Conservation (phyloP, 306 rosid species). For the Cicer pinnatifidum region DNA sequence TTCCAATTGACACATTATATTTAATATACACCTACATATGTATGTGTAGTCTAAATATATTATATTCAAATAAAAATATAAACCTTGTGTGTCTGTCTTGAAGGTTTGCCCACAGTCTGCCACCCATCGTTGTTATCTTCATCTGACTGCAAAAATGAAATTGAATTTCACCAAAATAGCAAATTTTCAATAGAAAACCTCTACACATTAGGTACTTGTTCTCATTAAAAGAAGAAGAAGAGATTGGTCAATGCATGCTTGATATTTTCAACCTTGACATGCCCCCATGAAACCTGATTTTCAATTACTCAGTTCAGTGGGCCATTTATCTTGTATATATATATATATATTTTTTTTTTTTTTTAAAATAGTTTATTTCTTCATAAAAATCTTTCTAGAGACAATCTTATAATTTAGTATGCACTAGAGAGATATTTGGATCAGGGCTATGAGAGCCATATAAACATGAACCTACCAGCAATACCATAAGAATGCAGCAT, state of each 20-base stretch:
- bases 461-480: slow-evolving; percentile 13
- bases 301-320: slow-evolving; percentile 25
- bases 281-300: slow-evolving; percentile 7
- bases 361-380: background rate
- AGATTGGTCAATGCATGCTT: slow-evolving; percentile 41
- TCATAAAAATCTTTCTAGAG: background rate
- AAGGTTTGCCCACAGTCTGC: slow-evolving; percentile 78
- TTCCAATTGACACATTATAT: slow-evolving; percentile 29
- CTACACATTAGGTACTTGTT: background rate
- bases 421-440: background rate
- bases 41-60: slow-evolving; percentile 13
- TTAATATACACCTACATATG: slow-evolving; percentile 32
- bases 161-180: slow-evolving; percentile 16
- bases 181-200: background rate
- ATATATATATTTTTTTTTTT: background rate
- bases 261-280: slow-evolving; percentile 41
- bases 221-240: slow-evolving; percentile 36
- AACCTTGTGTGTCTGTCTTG: slow-evolving; percentile 73
- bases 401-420: slow-evolving; percentile 6
- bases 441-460: slow-evolving; percentile 5
- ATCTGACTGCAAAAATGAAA: slow-evolving; percentile 51
- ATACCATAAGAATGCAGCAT: slow-evolving; percentile 16
- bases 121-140: slow-evolving; percentile 67
- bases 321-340: background rate
- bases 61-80: slow-evolving; percentile 38